phyloP scores from a whole-genome alignment of 768 basidiomycete genomes.

The Amylocystis lapponica region DNA sequence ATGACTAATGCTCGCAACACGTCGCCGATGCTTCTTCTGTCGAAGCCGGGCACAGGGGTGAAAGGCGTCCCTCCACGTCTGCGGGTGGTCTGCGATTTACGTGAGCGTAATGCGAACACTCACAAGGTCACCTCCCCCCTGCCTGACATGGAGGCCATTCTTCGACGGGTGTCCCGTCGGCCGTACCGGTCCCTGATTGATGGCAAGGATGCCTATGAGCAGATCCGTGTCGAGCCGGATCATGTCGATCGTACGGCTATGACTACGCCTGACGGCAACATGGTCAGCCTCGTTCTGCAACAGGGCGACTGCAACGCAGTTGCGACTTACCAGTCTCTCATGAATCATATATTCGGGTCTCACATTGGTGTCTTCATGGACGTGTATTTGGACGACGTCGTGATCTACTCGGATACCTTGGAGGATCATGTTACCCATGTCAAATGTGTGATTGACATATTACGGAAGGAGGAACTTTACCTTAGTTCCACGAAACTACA shows the following conservation, averaged over 20 bases:
- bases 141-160: slow-evolving; percentile 21
- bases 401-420: slow-evolving; percentile 24
- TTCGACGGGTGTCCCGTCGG: slow-evolving; percentile 9
- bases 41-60: slow-evolving; percentile 16
- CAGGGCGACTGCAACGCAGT: slow-evolving; percentile 27
- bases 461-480: slow-evolving; percentile 12
- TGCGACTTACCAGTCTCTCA: slow-evolving; percentile 24
- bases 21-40: slow-evolving; percentile 28
- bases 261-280: slow-evolving; percentile 24
- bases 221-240: slow-evolving; percentile 18
- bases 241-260: slow-evolving; percentile 18
- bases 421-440: slow-evolving; percentile 23
- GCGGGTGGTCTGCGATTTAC: slow-evolving; percentile 9
- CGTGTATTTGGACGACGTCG: slow-evolving; percentile 29
- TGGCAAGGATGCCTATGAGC: slow-evolving; percentile 25
- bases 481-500: slow-evolving; percentile 18
- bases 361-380: slow-evolving; percentile 26
- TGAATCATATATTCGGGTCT: slow-evolving; percentile 22
- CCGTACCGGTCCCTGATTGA: slow-evolving; percentile 18
- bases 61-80: slow-evolving; percentile 6
- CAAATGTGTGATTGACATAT: slow-evolving; percentile 7
- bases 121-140: slow-evolving; percentile 19
- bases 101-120: slow-evolving; percentile 20
- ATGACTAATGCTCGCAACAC: slow-evolving; percentile 22
- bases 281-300: slow-evolving; percentile 25